Evolutionary conservation across 2,329 filamentous ascomycete species (phyloP), one percentile per base, ranked within the genome.

Genomic region (Aspergillus jensenii): DNA sequence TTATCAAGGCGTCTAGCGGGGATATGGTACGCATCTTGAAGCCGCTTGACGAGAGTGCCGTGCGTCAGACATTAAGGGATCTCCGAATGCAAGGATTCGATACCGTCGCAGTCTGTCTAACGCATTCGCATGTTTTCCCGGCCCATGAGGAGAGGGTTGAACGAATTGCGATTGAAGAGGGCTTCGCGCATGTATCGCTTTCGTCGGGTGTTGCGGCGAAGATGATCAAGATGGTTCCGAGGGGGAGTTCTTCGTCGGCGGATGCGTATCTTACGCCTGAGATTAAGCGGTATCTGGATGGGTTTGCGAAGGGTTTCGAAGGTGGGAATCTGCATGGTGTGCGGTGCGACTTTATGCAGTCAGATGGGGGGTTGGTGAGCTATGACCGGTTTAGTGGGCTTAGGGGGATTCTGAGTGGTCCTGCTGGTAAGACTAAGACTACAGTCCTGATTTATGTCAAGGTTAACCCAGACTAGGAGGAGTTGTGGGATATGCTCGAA

Each of bases 281-380:
- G 8, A 91, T 92, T 65, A 87, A 88, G 65, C 89, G 88, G 68
- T 93, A 93, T 67, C 86, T 90, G 57, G 69, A 74, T 58, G 72
- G 72, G 2, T 74, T 77, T 43, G 72, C 70, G 17, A 79, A 82
- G 43, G 90, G 90, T 3, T 96, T 96, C 68, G 85, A 90, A 65
- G 84, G 83, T 23, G 91, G 91, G 48, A 90, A 90, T 6, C 90
- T 90, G 0, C 77, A 86, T 0, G 77, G 81, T 7, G 90, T 91
- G 3, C 82, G 92, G 60, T 97, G 93, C 75, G 93, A 97, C 72
- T 97, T 97, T 66, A 97, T 97, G 93, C 93, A 97, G 74, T 93
- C 90, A 5, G 91, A 96, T 63, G 91, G 91, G 50, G 85, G 85
- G 4, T 73, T 88, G 6, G 85, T 87, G 5, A 77, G 79, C 59